Evolutionary conservation across 306 rosid species (phyloP), one percentile per base, ranked within the genome.

Genomic region (Cucumis hystrix): DNA sequence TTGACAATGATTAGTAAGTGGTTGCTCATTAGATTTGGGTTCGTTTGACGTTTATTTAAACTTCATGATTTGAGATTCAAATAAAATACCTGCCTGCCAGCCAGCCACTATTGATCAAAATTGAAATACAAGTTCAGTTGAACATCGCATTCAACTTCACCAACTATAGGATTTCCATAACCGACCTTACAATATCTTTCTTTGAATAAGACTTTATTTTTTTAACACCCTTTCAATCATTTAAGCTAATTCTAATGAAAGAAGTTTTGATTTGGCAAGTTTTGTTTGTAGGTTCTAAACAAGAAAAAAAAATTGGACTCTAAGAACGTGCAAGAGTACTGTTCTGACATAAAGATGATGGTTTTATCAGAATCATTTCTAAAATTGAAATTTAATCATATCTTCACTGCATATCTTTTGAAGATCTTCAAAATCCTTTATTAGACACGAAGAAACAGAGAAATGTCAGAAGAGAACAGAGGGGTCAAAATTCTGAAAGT

Each of bases 1-100:
- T 87, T 87, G 86, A 57, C 68, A 79, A 80, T 86, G 84, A 87
- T 89, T 88, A 78, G 83, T 74, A 58, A 68, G 64, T 56, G 64
- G 64, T 65, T 52, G 78, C 77, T 77, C 54, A 85, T 74, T 79
- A 78, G 83, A 85, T 85, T 82, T 82, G 68, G 83, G 83, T 85
- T 85, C 18, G 82, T 82, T 80, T 71, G 56, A 33, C 47, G 47
- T n/a, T 74, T 77, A 61, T 40, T 51, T 1, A 49, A 49, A 75
- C 37, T 11, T 23, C 23, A 73, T 73, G 35, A 73, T 73, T 51
- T 54, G 63, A 17, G 23, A 73, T 49, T 30, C 47, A 52, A 49
- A 71, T 30, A 71, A 41, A 71, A 33, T 33, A 28, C 30, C 30
- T 47, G 23, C 76, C 60, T 28, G 73, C 51, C 21, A 17, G 61